These are phyloP conservation scores for Coprinopsis cinerea DNA, from an alignment of 768 basidiomycete species.

Conservation along the genomic window DNA sequence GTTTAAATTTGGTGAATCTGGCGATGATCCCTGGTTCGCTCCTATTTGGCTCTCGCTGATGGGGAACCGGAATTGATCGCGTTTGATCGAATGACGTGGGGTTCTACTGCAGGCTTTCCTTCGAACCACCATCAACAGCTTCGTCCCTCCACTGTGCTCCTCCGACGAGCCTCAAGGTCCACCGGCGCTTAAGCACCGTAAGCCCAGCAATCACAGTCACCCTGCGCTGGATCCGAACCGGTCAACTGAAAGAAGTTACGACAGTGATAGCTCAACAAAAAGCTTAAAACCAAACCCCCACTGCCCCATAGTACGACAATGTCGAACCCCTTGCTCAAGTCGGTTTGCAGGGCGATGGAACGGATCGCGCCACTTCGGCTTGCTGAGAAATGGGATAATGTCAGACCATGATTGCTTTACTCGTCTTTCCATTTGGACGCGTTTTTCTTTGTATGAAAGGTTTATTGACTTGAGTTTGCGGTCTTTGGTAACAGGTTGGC, in stretches of 20 bases:
- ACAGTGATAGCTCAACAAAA: background rate
- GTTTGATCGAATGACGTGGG: slow-evolving; percentile 1
- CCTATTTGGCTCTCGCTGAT: too few species aligned
- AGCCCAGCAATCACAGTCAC: background rate
- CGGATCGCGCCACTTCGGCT: slow-evolving; percentile 80
- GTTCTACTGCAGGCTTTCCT: background rate
- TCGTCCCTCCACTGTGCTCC: background rate
- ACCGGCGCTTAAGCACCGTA: background rate
- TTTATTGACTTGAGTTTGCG: too few species aligned
- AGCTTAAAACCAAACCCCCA: background rate
- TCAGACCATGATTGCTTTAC: too few species aligned
- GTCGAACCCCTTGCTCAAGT: slow-evolving; percentile 37
- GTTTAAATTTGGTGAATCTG: too few species aligned
- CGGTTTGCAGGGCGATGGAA: slow-evolving; percentile 66
- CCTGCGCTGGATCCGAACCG: slow-evolving; percentile 1
- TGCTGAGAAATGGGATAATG: slow-evolving; percentile 94
- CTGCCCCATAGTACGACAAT: too few species aligned
- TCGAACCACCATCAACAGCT: slow-evolving; percentile 1
- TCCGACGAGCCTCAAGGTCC: too few species aligned
- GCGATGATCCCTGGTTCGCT: too few species aligned
- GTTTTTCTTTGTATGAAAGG: background rate
- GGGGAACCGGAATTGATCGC: slow-evolving; percentile 1
- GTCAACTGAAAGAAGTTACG: background rate
- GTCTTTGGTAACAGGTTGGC: slow-evolving; percentile 66
- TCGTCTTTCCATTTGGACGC: background rate